Base-by-base conservation (phyloP, 331 rosid genomes). In the Quercus tomentella region DNA sequence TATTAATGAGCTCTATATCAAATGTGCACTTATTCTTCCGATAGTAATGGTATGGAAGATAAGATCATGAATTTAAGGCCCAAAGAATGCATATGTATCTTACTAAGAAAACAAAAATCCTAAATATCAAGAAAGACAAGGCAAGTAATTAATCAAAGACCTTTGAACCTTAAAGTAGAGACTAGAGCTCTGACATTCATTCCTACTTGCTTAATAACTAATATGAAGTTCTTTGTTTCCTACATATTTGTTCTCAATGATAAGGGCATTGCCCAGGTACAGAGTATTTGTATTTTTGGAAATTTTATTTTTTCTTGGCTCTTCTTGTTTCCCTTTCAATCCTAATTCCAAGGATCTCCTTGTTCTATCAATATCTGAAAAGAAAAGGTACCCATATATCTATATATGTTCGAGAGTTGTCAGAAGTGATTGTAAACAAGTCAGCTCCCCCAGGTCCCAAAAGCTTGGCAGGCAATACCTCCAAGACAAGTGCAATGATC, bases 261-360 rank as follows among this genome's bases (percentile, higher is more conserved):
- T 49, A 37, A 30, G 75, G 61, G 71, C 78, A 56, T 58, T 55
- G 70, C 77, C 80, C 70, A 5, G 74, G 70, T 54, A 74, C 43
- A 51, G 30, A 78, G 80, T 58, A 52, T 56, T 72, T 23, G 49
- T 41, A 57, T 58, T 49, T 37, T 20, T 33, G 25, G 2, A 5
- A 20, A 22, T 73, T 69, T 68, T 66, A 25, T n/a, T 28, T 43
- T n/a, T 28, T 43, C 70, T 63, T 71, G 4, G 28, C 68, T 55
- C 28, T 52, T 58, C 51, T 73, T 28, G 21, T 37, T 49, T 45
- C 72, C 70, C 21, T 74, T 26, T 55, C 12, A 55, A 6, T 55
- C 62, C 60, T 61, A 3, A 9, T 70, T 83, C 74, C 73, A 56
- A 16, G 35, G 25, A 55, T 58, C 68, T 82, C 56, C 55, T 49